Conservation (phyloP, 805 yeast genomes). For the Saturnispora sanitii region DNA sequence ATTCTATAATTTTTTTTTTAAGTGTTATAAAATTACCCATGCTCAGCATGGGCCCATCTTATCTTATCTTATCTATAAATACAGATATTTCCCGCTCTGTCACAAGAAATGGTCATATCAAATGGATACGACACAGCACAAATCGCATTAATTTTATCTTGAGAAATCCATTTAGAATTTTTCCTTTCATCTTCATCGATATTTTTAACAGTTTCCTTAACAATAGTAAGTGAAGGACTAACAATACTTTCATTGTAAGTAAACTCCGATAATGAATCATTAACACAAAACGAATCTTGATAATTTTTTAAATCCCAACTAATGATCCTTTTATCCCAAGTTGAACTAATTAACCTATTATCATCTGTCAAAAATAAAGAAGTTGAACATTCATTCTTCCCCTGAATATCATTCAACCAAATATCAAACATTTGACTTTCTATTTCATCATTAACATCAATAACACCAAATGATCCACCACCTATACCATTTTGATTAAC, state of each 20-base stretch:
- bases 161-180: neutral
- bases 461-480: constrained; percentile 20
- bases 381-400: constrained; percentile 18
- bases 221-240: constrained; percentile 31
- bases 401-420: constrained; percentile 15
- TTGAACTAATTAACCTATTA: constrained; percentile 14
- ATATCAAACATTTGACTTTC: constrained; percentile 19
- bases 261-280: constrained; percentile 11
- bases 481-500: constrained; percentile 15
- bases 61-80: constrained; percentile 40
- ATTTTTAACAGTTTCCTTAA: constrained; percentile 33
- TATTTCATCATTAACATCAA: constrained; percentile 17
- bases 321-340: constrained; percentile 19
- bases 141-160: constrained; percentile 9
- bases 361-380: constrained; percentile 8
- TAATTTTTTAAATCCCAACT: constrained; percentile 31
- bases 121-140: constrained; percentile 9
- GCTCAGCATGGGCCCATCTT: no score
- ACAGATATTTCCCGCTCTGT: constrained; percentile 55
- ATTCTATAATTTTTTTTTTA: neutral
- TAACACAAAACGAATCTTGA: constrained; percentile 26
- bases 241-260: constrained; percentile 27
- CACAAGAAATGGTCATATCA: constrained; percentile 55
- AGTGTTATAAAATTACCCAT: no score
- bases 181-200: constrained; percentile 6